These are phyloP conservation scores for Austroboletus eburneus DNA, from an alignment of 768 basidiomycete species.

Conservation along the genomic window DNA sequence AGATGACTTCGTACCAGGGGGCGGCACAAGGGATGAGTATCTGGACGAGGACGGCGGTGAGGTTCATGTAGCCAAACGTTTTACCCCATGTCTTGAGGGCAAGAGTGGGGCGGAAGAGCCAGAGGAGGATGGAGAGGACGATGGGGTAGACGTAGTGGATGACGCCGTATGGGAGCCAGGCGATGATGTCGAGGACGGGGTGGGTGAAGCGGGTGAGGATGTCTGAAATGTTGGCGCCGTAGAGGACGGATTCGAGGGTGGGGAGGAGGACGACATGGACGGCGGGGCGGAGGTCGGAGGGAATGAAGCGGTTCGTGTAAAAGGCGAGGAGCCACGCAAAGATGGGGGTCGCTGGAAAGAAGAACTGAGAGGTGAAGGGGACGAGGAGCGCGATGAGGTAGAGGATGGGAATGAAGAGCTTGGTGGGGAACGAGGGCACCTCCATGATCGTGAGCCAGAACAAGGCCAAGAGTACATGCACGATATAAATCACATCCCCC, in stretches of 20 bases:
- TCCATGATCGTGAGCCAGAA: constrained; percentile 78
- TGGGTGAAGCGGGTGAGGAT: constrained; percentile 94
- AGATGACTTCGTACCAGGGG: constrained; percentile 97
- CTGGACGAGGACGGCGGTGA: constrained; percentile 83
- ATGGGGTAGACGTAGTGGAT: constrained; percentile 87
- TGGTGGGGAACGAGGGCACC: constrained; percentile 62
- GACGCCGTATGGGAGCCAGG: constrained; percentile 97
- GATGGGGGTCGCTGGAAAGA: constrained; percentile 83
- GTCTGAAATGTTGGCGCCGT: constrained; percentile 97
- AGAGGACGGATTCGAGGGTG: constrained; percentile 90
- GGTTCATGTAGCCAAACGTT: constrained; percentile 91
- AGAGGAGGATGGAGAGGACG: constrained; percentile 78
- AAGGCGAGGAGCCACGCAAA: constrained; percentile 84
- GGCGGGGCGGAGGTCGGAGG: constrained; percentile 64
- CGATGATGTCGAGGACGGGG: constrained; percentile 85
- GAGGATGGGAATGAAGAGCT: constrained; percentile 71
- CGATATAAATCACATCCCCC: constrained; percentile 58
- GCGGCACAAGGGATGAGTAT: constrained; percentile 89
- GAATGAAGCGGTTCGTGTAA: constrained; percentile 85
- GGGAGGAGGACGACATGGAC: constrained; percentile 93
- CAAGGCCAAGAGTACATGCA: constrained; percentile 56
- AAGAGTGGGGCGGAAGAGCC: constrained; percentile 83
- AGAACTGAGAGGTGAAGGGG: constrained; percentile 87
- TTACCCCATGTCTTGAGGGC: constrained; percentile 80
- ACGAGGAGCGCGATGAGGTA: constrained; percentile 69